Evolutionary conservation across 805 yeast species (phyloP).

Genomic region (Cyberlindnera saturnus): DNA sequence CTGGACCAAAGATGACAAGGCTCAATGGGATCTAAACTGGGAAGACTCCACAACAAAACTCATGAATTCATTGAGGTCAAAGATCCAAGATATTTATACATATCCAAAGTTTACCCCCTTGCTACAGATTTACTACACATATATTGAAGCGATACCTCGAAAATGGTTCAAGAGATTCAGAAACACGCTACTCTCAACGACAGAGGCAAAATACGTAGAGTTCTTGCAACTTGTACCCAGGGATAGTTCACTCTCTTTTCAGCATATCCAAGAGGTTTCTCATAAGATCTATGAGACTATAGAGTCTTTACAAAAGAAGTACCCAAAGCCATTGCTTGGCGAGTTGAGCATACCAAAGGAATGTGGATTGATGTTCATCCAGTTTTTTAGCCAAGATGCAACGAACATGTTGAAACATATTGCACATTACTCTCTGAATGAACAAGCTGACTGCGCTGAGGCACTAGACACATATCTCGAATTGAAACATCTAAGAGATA

Average conservation of each 20-base stretch:
- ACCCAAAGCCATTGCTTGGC: slow-evolving; percentile 56
- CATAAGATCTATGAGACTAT: slow-evolving; percentile 46
- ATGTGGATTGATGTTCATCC: slow-evolving; percentile 42
- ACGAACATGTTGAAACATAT: slow-evolving; percentile 45
- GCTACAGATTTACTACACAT: slow-evolving; percentile 42
- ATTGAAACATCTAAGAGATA: slow-evolving; percentile 45
- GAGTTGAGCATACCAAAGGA: slow-evolving; percentile 45
- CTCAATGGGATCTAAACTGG: slow-evolving; percentile 43
- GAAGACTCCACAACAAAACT: slow-evolving; percentile 39
- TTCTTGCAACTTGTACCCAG: slow-evolving; percentile 50
- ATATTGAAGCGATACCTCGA: slow-evolving; percentile 30
- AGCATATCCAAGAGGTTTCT: slow-evolving; percentile 52
- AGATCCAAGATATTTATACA: slow-evolving; percentile 36
- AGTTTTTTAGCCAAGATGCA: slow-evolving; percentile 49
- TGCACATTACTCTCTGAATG: slow-evolving; percentile 30
- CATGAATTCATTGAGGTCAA: slow-evolving; percentile 38
- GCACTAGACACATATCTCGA: slow-evolving; percentile 45
- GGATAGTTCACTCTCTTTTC: slow-evolving; percentile 43
- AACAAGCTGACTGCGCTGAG: slow-evolving; percentile 35
- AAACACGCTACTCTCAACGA: slow-evolving; percentile 31
- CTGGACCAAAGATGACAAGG: slow-evolving; percentile 44
- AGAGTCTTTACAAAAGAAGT: slow-evolving; percentile 49
- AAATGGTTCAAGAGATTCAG: slow-evolving; percentile 36
- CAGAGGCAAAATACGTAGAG: slow-evolving; percentile 38
- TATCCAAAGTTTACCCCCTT: slow-evolving; percentile 54